These are phyloP conservation scores for Trichoderma simmonsii DNA, from an alignment of 2,329 filamentous ascomycete genomes.

Conservation along the genomic window DNA sequence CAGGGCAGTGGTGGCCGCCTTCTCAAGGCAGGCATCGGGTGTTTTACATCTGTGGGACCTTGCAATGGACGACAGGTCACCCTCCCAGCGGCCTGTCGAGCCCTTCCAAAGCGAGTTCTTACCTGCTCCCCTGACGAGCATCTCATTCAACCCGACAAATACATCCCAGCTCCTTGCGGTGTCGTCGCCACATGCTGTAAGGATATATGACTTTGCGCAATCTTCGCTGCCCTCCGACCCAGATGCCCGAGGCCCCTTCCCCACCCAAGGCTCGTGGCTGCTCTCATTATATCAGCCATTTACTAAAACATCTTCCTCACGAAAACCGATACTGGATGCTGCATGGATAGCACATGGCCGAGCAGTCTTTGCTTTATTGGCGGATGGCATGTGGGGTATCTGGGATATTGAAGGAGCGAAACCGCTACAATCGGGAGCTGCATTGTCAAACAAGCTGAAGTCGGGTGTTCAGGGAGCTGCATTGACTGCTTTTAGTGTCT, in stretches of 20 bases:
- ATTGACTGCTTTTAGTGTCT: constrained; percentile 55
- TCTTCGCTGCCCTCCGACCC: constrained; percentile 53
- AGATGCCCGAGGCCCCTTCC: constrained; percentile 48
- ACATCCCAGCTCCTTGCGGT: constrained; percentile 57
- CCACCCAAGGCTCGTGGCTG: constrained; percentile 61
- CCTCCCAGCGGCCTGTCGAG: constrained; percentile 32
- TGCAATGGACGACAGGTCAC: constrained; percentile 42
- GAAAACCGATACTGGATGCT: constrained; percentile 61
- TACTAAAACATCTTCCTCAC: constrained; percentile 44
- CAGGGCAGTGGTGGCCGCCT: constrained; percentile 57
- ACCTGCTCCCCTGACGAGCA: constrained; percentile 49
- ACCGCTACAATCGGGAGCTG: constrained; percentile 40
- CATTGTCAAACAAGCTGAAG: constrained; percentile 49
- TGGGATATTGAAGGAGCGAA: constrained; percentile 63
- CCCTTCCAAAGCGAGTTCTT: constrained; percentile 62
- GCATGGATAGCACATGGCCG: constrained; percentile 60
- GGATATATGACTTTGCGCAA: constrained; percentile 60
- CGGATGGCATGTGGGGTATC: constrained; percentile 65
- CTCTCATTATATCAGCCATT: constrained; percentile 60
- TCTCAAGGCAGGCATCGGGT: constrained; percentile 58
- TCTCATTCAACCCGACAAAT: constrained; percentile 60
- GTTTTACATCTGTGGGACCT: constrained; percentile 58
- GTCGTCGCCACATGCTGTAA: constrained; percentile 52
- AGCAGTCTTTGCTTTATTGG: constrained; percentile 56
- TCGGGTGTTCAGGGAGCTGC: constrained; percentile 56